Base-by-base conservation (phyloP, 306 rosid species). In the Vachellia pachyceras region DNA sequence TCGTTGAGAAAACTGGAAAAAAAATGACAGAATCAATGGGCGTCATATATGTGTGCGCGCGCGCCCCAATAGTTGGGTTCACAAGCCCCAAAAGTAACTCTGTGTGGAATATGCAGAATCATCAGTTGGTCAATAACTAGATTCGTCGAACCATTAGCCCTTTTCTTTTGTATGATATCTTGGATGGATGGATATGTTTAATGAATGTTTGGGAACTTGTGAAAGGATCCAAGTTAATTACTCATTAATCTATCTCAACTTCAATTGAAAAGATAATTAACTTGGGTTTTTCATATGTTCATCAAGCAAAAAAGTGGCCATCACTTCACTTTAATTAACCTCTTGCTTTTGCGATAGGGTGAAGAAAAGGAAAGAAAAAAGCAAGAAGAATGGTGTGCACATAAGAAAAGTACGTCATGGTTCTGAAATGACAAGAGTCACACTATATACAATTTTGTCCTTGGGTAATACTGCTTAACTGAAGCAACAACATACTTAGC, bases 111-210 rank as follows among this genome's bases (percentile, higher is more conserved):
- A 49, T 57, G 64, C 23, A 5, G 79, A 66, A 29, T 29, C 61
- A 10, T 18, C 61, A 14, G 60, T 40, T 74, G 70, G 69, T 55
- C 25, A 64, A 55, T 64, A 76, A 57, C 72, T 60, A 60, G 66
- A 23, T 25, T 60, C 35, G 17, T 11, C 37, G 15, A 23, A 23
- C 37, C 66, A 25, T 17, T n/a, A 65, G 18, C 29, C 10, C 50
- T 46, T 74, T 20, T 1, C 47, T n/a, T 55, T 55, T 20, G 60
- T 6, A n/a, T 52, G 23, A 17, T 52, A 1, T 29, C 33, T 29
- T 29, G 33, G 33, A 29, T 29, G 33, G 33, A 29, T 29, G 33
- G 33, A 29, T 29, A 29, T 29, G 33, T 29, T 29, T 29, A 29
- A 29, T 29, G 33, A 29, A 29, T 29, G 40, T 60, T 11, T 10